Percentiles rank a stretch among this genome's conserved stretches.
Evolutionary conservation across 192 early-diverging fungal species (phyloP).

Genomic region (Pilobolus umbonatus): DNA sequence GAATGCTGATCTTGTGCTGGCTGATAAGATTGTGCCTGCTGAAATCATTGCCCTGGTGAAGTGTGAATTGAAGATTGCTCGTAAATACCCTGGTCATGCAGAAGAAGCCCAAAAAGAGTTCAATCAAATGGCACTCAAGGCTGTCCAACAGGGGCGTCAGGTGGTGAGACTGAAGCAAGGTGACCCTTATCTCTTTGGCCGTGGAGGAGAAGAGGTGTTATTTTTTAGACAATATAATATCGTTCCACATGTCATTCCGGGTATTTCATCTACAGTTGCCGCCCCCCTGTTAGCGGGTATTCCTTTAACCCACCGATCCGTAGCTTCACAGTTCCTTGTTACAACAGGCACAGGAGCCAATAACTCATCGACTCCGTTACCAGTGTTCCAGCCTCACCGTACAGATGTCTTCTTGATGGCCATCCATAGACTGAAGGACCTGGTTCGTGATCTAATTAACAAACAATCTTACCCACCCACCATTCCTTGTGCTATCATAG

Average conservation of each 20-base stretch:
- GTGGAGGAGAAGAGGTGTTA: slow-evolving; percentile 87
- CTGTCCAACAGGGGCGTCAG: slow-evolving; percentile 54
- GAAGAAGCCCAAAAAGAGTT: slow-evolving; percentile 78
- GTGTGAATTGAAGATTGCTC: slow-evolving; percentile 49
- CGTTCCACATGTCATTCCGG: slow-evolving; percentile 56
- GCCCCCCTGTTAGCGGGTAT: slow-evolving; percentile 62
- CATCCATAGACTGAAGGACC: slow-evolving; percentile 58
- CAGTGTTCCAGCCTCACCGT: slow-evolving; percentile 49
- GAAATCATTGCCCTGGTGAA: slow-evolving; percentile 49
- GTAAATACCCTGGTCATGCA: slow-evolving; percentile 73
- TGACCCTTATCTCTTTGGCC: slow-evolving; percentile 90
- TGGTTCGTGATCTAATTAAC: slow-evolving; percentile 53
- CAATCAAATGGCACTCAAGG: slow-evolving; percentile 59
- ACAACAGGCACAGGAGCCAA: slow-evolving; percentile 64
- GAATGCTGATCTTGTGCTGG: slow-evolving; percentile 76
- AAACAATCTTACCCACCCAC: slow-evolving; percentile 59
- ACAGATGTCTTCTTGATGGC: slow-evolving; percentile 79
- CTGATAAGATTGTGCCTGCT: slow-evolving; percentile 76
- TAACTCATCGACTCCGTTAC: slow-evolving; percentile 61
- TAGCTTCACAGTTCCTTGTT: slow-evolving; percentile 70
- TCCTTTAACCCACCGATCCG: slow-evolving; percentile 76
- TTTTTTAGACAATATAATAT: slow-evolving; percentile 68
- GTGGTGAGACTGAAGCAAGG: slow-evolving; percentile 92
- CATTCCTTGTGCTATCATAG: slow-evolving; percentile 79
- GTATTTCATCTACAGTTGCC: slow-evolving; percentile 64